Base-by-base conservation (phyloP, 352 stramenopile genomes). In the Globisporangium carolinianum region DNA sequence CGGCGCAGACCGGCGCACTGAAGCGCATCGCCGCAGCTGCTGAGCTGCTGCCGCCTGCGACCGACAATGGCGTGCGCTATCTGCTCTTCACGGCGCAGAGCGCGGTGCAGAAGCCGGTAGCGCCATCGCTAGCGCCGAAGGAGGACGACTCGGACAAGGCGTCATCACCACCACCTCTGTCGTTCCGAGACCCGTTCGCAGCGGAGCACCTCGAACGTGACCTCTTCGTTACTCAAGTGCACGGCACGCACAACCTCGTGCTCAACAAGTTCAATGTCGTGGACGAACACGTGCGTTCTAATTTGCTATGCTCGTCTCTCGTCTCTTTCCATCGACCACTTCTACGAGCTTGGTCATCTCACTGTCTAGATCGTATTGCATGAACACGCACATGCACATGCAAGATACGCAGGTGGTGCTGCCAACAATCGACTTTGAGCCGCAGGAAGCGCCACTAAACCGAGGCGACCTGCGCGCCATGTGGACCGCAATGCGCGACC, bases 191-290 rank as follows among this genome's bases (percentile, higher is more conserved):
- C 57, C 81, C 83, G 39, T 93, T 93, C 57, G 76, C 75, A 6
- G 75, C 83, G 53, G 77, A 89, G 50, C 72, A 88, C 49, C 60
- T 91, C 14, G 83, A 93, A 58, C 57, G 71, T 32, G 83, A 91
- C 55, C 58, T 93, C 8, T 87, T 90, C 43, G 58, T 93, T 18
- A 62, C 66, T 35, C 72, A 76, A 48, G 58, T 93, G 36, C 69
- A 89, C 54, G 77, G 62, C 48, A 84, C 78, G 35, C 81, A 93
- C 67, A 88, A 89, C 66, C 70, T 93, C 55, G 71, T 91, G 55
- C 73, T 93, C 43, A 91, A 93, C 65, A 93, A 93, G 65, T 93
- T 90, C 51, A 80, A 73, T 10, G 67, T 93, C 36, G 81, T 88
- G 39, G 77, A 91, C 50, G 81, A 90, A 57, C 83, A 91, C 51